A percentile compares a stretch with the other conserved stretches of the same genome.
Evolutionary conservation across 139 green algal species (phyloP).

Genomic region (Astrephomene gubernaculifera): DNA sequence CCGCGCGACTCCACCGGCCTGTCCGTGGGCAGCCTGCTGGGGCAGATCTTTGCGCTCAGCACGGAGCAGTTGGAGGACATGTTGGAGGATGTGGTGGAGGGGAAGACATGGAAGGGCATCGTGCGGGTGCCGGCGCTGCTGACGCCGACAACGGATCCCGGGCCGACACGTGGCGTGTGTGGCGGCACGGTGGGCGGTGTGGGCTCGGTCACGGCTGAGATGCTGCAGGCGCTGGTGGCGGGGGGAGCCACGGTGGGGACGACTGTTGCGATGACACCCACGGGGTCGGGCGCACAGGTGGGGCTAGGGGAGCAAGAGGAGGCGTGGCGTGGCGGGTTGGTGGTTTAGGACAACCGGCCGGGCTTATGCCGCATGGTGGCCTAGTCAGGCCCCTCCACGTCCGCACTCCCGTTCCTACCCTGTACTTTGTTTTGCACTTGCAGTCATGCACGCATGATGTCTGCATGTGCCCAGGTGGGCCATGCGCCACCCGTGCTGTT

Average conservation of each 20-base stretch:
- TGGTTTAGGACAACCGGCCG: too few species aligned
- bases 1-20: neutral
- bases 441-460: too few species aligned
- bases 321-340: too few species aligned
- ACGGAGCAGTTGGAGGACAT: constrained; percentile 32
- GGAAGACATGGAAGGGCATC: constrained; percentile 42
- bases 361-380: too few species aligned
- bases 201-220: neutral
- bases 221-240: too few species aligned
- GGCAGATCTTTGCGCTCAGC: constrained; percentile 16
- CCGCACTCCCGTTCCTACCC: too few species aligned
- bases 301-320: too few species aligned
- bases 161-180: too few species aligned
- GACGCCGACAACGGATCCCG: constrained; percentile 5
- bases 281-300: neutral
- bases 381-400: too few species aligned
- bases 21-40: constrained; percentile 10
- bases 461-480: too few species aligned
- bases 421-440: too few species aligned
- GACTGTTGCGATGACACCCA: neutral
- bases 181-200: neutral
- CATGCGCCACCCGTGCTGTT: too few species aligned
- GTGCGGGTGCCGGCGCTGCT: constrained; percentile 38
- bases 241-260: neutral
- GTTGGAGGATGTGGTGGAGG: constrained; percentile 25